These are phyloP conservation scores for Vairimorpha apis DNA, from an alignment of 371 early-diverging fungal genomes.

Conservation along the genomic window DNA sequence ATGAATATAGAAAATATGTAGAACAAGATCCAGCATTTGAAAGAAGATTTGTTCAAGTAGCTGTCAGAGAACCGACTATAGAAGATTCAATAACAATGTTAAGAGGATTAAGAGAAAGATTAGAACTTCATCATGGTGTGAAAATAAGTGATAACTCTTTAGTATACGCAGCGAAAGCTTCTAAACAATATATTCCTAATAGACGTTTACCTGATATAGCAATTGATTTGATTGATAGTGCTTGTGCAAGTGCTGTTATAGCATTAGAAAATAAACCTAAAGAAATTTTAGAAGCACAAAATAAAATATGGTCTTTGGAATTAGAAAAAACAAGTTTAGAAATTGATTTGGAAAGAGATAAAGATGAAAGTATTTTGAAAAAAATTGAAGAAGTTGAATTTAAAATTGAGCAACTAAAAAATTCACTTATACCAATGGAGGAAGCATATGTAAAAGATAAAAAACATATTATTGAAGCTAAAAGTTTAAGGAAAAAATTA, in stretches of 20 bases:
- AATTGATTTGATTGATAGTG: slow-evolving; percentile 78
- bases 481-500: slow-evolving; percentile 55
- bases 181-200: slow-evolving; percentile 72
- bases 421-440: slow-evolving; percentile 53
- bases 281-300: slow-evolving; percentile 67
- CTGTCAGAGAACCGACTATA: slow-evolving; percentile 73
- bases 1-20: slow-evolving; percentile 74
- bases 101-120: slow-evolving; percentile 72
- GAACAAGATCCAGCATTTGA: slow-evolving; percentile 78
- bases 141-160: slow-evolving; percentile 73
- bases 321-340: slow-evolving; percentile 60
- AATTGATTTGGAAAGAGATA: slow-evolving; percentile 48
- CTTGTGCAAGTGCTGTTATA: slow-evolving; percentile 71
- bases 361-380: slow-evolving; percentile 13
- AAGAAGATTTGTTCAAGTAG: slow-evolving; percentile 73
- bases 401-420: slow-evolving; percentile 50
- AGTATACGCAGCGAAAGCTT: slow-evolving; percentile 70
- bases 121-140: slow-evolving; percentile 77
- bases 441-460: slow-evolving; percentile 55
- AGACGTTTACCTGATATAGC: slow-evolving; percentile 78
- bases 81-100: slow-evolving; percentile 76
- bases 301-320: slow-evolving; percentile 61
- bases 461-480: slow-evolving; percentile 49
- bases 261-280: slow-evolving; percentile 76
- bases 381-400: slow-evolving; percentile 45